Evolutionary conservation across 495 filamentous ascomycete species (phyloP).

Genomic region (Lentithecium fluviatile): DNA sequence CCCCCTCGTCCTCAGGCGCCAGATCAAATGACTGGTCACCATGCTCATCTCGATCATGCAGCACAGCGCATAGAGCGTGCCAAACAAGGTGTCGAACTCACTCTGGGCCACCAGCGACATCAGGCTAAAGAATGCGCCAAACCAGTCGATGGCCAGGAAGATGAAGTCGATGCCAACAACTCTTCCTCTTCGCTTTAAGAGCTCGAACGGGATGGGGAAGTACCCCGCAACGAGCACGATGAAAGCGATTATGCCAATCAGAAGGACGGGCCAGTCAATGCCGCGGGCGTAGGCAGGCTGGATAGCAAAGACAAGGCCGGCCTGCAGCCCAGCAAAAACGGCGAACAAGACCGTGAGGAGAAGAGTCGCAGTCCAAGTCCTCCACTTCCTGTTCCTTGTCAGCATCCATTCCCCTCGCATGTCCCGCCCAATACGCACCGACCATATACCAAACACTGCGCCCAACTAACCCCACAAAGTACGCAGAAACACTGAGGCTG

Average conservation of each 20-base stretch:
- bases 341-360: slow-evolving; percentile 44
- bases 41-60: slow-evolving; percentile 61
- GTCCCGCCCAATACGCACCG: too few relatives aligned
- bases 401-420: not conserved
- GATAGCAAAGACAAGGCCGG: slow-evolving; percentile 64
- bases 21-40: slow-evolving; percentile 64
- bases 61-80: slow-evolving; percentile 65
- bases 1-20: slow-evolving; percentile 61
- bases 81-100: slow-evolving; percentile 67
- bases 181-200: slow-evolving; percentile 66
- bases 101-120: slow-evolving; percentile 68
- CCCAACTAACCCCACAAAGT: slow-evolving; percentile 65
- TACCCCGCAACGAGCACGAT: slow-evolving; percentile 59
- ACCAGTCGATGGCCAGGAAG: slow-evolving; percentile 68
- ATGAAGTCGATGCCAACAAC: slow-evolving; percentile 66
- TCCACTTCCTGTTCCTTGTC: slow-evolving; percentile 49
- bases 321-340: slow-evolving; percentile 59
- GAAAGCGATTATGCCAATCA: slow-evolving; percentile 61
- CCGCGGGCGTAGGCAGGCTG: slow-evolving; percentile 57
- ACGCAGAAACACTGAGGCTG: slow-evolving; percentile 69
- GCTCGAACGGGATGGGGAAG: slow-evolving; percentile 68
- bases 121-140: slow-evolving; percentile 71
- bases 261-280: slow-evolving; percentile 54
- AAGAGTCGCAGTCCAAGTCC: slow-evolving; percentile 49
- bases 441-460: slow-evolving; percentile 62